A percentile compares a stretch with the other conserved stretches of the same genome.
Conservation (phyloP, 1,284 basidiomycete species). For the Pterulicium gracile region DNA sequence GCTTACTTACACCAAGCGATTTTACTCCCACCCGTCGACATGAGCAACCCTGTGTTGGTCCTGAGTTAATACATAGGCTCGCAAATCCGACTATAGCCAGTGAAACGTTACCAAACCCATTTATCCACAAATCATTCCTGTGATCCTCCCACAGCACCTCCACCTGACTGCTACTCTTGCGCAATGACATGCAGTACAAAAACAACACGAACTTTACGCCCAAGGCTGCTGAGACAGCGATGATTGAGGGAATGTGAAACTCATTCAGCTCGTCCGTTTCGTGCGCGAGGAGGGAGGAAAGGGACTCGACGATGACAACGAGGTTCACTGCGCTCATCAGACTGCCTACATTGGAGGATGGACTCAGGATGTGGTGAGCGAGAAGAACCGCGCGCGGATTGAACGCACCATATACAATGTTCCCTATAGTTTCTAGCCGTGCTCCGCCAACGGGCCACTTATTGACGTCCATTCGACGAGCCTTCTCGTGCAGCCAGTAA, state of each 20-base stretch:
- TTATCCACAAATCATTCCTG: conserved; percentile 82
- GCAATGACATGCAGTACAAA: conserved; percentile 75
- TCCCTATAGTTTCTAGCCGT: conserved; percentile 86
- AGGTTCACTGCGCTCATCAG: conserved; percentile 76
- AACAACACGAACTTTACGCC: conserved; percentile 86
- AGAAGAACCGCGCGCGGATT: conserved; percentile 3
- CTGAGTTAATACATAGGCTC: neutral
- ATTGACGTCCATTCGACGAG: conserved; percentile 60
- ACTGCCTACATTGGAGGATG: conserved; percentile 28
- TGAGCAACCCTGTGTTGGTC: conserved; percentile 61
- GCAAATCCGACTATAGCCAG: too few relatives aligned
- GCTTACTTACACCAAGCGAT: conserved; percentile 64
- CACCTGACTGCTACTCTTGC: conserved; percentile 80
- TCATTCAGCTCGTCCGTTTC: conserved; percentile 43
- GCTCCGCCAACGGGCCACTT: conserved; percentile 91
- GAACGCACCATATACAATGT: conserved; percentile 73
- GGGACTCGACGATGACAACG: conserved; percentile 79
- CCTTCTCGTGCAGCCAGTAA: conserved; percentile 73
- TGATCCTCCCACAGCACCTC: conserved; percentile 94
- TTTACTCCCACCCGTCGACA: conserved; percentile 86
- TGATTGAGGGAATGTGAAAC: conserved; percentile 77
- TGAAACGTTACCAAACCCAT: conserved; percentile 64
- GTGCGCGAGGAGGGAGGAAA: conserved; percentile 56
- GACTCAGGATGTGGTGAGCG: conserved; percentile 6
- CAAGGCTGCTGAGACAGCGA: conserved; percentile 76